phyloP scores from a whole-genome alignment of 176 grass and related monocot genomes.

The Thalia dealbata region DNA sequence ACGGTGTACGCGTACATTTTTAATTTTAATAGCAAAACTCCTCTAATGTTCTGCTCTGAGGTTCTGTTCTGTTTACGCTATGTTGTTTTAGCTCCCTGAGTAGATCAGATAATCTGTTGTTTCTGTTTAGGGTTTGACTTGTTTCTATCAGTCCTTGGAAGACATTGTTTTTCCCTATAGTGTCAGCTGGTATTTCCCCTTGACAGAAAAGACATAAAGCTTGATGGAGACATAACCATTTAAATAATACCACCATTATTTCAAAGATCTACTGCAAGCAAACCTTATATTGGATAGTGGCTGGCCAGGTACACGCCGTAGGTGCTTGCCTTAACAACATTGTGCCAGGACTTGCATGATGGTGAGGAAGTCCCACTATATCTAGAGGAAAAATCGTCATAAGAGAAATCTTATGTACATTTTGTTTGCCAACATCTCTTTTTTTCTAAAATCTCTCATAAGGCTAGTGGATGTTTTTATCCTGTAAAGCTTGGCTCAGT shows the following conservation, averaged over 20 bases:
- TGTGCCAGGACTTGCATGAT: background rate
- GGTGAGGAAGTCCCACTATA: background rate
- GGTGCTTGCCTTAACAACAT: background rate
- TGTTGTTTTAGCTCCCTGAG: too few relatives aligned
- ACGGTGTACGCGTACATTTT: background rate
- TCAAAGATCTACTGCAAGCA: background rate
- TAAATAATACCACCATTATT: too few relatives aligned
- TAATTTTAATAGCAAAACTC: background rate
- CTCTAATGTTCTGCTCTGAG: background rate
- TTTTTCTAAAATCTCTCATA: background rate
- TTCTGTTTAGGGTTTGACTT: too few relatives aligned
- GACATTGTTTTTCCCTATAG: too few relatives aligned
- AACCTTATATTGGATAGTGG: background rate
- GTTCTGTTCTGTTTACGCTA: background rate
- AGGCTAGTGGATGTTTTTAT: too few relatives aligned
- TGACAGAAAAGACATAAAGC: too few relatives aligned
- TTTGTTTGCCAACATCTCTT: background rate
- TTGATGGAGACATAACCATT: too few relatives aligned
- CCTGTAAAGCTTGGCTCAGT: background rate
- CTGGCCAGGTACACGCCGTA: background rate
- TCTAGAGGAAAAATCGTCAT: background rate
- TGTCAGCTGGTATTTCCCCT: too few relatives aligned
- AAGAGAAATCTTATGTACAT: background rate
- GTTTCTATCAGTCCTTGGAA: too few relatives aligned
- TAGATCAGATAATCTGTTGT: too few relatives aligned